phyloP scores from a whole-genome alignment of 108 stramenopile species.

The Cyclotella choctawhatcheeana region DNA sequence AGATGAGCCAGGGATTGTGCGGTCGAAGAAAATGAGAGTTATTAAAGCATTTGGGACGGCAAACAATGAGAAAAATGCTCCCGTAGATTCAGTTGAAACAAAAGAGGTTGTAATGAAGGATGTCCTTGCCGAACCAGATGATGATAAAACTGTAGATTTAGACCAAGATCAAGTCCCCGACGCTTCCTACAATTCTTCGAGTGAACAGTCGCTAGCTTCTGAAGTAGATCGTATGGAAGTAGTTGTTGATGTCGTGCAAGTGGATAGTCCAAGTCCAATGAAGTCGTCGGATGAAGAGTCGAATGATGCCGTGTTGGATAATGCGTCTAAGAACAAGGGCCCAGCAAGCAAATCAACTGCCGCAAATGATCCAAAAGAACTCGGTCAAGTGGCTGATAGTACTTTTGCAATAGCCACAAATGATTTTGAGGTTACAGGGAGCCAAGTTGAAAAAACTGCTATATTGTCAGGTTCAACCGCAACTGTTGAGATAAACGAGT shows the following conservation, averaged over 20 bases:
- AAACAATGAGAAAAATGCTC: neutral
- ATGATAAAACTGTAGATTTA: conserved; percentile 4
- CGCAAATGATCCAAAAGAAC: neutral
- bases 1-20: neutral
- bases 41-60: too few species aligned
- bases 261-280: too few species aligned
- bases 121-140: neutral
- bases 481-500: neutral
- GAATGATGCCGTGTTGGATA: neutral
- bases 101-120: neutral
- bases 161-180: neutral
- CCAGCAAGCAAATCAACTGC: neutral
- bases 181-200: neutral
- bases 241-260: too few species aligned
- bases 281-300: neutral
- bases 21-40: neutral
- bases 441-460: too few species aligned
- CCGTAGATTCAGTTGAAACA: neutral
- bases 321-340: neutral
- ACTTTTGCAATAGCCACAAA: too few species aligned
- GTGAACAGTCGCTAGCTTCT: too few species aligned
- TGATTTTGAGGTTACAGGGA: too few species aligned
- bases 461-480: neutral
- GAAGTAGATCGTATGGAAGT: too few species aligned
- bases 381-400: too few species aligned